Evolutionary conservation across 2,329 filamentous ascomycete genomes (phyloP).

Genomic region (Colletotrichum endophyticum): DNA sequence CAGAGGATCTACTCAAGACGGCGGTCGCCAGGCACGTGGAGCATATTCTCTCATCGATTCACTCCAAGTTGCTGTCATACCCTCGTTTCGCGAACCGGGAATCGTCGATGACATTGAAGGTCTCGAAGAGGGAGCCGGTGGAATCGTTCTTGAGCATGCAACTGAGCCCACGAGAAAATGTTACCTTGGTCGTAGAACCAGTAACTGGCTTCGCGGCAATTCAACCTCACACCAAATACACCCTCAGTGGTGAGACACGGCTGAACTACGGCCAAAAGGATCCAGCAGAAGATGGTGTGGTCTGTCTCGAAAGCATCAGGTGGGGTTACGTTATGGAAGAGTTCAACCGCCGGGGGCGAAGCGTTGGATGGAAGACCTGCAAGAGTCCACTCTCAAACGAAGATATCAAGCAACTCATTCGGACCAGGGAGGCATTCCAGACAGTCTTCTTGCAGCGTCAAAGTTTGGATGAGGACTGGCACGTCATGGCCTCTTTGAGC

Average conservation of each 20-base stretch:
- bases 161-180: conserved; percentile 65
- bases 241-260: conserved; percentile 63
- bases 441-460: conserved; percentile 72
- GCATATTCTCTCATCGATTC: conserved; percentile 71
- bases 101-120: conserved; percentile 61
- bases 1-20: conserved; percentile 74
- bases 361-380: conserved; percentile 66
- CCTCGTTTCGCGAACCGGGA: conserved; percentile 66
- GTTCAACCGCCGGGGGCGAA: conserved; percentile 63
- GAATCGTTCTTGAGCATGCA: conserved; percentile 73
- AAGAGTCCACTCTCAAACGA: conserved; percentile 55
- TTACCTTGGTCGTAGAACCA: conserved; percentile 74
- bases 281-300: conserved; percentile 61
- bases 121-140: conserved; percentile 66
- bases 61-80: conserved; percentile 62
- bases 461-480: conserved; percentile 77
- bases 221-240: conserved; percentile 64
- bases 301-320: conserved; percentile 65
- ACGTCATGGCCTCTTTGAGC: conserved; percentile 72
- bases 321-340: conserved; percentile 66
- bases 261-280: conserved; percentile 65
- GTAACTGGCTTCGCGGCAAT: conserved; percentile 79
- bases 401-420: conserved; percentile 64
- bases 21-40: conserved; percentile 79
- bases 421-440: conserved; percentile 67